phyloP scores from a whole-genome alignment of 2,329 filamentous ascomycete species.

The Aureobasidium sp. region DNA sequence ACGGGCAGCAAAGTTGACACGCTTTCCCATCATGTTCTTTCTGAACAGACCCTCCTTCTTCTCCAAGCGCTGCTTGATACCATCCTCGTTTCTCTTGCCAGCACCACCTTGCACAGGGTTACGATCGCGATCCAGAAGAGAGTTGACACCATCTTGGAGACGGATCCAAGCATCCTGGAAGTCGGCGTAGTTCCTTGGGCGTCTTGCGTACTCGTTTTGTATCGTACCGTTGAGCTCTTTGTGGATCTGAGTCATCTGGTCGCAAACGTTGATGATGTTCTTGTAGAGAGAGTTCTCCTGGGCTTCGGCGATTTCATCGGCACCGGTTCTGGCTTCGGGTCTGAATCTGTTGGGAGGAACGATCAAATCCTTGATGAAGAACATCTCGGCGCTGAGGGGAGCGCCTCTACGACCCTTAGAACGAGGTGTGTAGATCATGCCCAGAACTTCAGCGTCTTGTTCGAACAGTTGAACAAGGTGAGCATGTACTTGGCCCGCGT shows the following conservation, averaged over 20 bases:
- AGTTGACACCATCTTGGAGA: conserved; percentile 84
- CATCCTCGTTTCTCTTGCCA: conserved; percentile 73
- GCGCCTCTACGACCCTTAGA: conserved; percentile 50
- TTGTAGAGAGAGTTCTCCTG: conserved; percentile 86
- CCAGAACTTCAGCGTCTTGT: conserved; percentile 76
- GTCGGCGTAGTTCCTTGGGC: conserved; percentile 61
- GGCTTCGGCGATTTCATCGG: conserved; percentile 75
- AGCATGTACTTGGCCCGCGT: conserved; percentile 73
- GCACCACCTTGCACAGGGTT: conserved; percentile 75
- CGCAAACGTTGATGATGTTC: conserved; percentile 68
- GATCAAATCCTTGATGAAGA: conserved; percentile 79
- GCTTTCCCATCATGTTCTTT: conserved; percentile 99
- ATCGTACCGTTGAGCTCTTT: conserved; percentile 55
- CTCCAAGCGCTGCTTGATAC: conserved; percentile 95
- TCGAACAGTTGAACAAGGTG: conserved; percentile 73
- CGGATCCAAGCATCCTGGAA: conserved; percentile 75
- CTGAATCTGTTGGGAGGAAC: conserved; percentile 90
- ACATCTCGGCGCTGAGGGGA: conserved; percentile 74
- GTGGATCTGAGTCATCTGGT: conserved; percentile 66
- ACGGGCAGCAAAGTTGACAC: conserved; percentile 94
- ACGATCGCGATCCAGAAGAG: conserved; percentile 82
- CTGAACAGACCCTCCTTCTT: conserved; percentile 98
- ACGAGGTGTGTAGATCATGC: conserved; percentile 76
- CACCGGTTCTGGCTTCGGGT: conserved; percentile 75
- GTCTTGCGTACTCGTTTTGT: conserved; percentile 35